These are phyloP conservation scores for Solanum pennellii DNA, from an alignment of 257 asterid species.

Conservation along the genomic window DNA sequence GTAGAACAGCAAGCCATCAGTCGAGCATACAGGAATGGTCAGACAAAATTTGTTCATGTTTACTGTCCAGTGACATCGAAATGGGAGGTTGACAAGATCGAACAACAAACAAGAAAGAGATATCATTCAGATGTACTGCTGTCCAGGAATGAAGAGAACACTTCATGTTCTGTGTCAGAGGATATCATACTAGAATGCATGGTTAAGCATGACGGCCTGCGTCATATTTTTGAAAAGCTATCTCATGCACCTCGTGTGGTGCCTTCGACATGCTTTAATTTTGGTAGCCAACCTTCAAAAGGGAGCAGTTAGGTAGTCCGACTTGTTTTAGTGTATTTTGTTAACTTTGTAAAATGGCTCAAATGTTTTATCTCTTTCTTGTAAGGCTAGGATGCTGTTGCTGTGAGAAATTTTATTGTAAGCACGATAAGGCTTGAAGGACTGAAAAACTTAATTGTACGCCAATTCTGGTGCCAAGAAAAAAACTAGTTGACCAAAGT, in stretches of 20 bases:
- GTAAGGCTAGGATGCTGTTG: neutral
- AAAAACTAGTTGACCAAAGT: no score
- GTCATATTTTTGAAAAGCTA: conserved; percentile 20
- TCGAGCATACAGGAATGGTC: conserved; percentile 76
- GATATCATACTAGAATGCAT: conserved; percentile 49
- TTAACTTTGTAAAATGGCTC: neutral
- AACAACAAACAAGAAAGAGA: conserved; percentile 16
- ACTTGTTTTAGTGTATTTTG: neutral
- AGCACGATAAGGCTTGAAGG: no score
- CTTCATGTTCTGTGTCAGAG: conserved; percentile 5
- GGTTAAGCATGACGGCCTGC: conserved; percentile 13
- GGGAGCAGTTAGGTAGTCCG: neutral
- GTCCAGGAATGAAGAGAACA: conserved; percentile 2
- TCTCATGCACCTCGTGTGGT: neutral
- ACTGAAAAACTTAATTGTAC: no score
- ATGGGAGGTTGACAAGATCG: conserved; percentile 40
- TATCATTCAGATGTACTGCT: conserved; percentile 42
- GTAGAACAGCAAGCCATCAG: conserved; percentile 65
- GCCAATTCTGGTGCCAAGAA: no score
- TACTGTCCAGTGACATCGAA: conserved; percentile 41
- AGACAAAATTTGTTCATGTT: conserved; percentile 47
- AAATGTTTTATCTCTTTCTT: neutral
- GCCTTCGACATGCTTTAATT: neutral
- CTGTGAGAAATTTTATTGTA: neutral
- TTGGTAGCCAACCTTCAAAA: neutral